phyloP scores from a whole-genome alignment of 768 basidiomycete species.

The Boletus tomentosulus region DNA sequence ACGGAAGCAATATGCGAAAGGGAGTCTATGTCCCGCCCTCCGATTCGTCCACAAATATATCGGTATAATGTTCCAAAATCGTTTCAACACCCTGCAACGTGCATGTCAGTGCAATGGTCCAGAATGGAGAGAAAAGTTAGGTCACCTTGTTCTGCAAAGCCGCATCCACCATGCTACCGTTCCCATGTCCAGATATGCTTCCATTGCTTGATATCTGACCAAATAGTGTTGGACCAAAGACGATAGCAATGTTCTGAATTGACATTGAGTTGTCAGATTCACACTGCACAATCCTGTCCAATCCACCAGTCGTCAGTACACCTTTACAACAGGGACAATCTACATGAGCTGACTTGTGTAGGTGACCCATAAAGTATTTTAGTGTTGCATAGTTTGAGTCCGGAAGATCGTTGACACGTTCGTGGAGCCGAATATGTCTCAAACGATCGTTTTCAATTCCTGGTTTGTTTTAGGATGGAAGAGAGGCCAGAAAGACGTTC shows the following conservation, averaged over 20 bases:
- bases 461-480: conserved; percentile 26
- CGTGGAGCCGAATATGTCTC: conserved; percentile 93
- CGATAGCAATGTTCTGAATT: conserved; percentile 88
- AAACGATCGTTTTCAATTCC: conserved; percentile 92
- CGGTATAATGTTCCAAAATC: conserved; percentile 88
- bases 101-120: conserved; percentile 7
- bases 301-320: conserved; percentile 8
- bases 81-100: conserved; percentile 81
- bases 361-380: conserved; percentile 92
- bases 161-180: conserved; percentile 64
- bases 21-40: conserved; percentile 37
- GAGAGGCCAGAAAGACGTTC: background rate
- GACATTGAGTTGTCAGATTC: conserved; percentile 88
- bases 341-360: conserved; percentile 62
- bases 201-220: conserved; percentile 54
- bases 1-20: background rate
- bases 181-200: conserved; percentile 42
- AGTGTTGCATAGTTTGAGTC: conserved; percentile 98
- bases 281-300: conserved; percentile 63
- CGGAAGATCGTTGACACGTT: conserved; percentile 95
- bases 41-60: conserved; percentile 93
- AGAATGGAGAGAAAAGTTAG: background rate
- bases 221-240: conserved; percentile 97
- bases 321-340: background rate
- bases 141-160: conserved; percentile 67